Percentiles rank a stretch among this genome's conserved stretches.
Evolutionary conservation across 306 rosid species (phyloP).

Genomic region (Vigna reflexopilosa): DNA sequence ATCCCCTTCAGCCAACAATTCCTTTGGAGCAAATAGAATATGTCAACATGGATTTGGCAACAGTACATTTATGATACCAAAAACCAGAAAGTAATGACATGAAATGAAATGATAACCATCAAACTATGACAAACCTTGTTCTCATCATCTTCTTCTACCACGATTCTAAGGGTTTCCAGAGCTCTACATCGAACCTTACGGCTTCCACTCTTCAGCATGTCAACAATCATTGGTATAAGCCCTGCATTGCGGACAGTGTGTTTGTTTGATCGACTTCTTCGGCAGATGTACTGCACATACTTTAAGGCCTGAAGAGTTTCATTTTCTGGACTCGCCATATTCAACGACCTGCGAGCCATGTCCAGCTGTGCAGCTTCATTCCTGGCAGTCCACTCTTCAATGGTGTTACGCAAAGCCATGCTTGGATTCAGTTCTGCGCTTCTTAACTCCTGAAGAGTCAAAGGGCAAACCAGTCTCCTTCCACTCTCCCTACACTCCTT

Average conservation of each 20-base stretch:
- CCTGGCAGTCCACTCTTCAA: conserved; percentile 99
- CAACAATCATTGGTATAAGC: conserved; percentile 86
- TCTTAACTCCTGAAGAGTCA: conserved; percentile 72
- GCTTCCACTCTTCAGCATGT: conserved; percentile 80
- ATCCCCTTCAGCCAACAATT: conserved; percentile 89
- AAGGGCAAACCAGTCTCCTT: conserved; percentile 76
- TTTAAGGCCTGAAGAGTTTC: conserved; percentile 77
- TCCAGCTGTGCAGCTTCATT: conserved; percentile 97
- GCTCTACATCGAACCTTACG: conserved; percentile 85
- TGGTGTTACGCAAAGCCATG: conserved; percentile 94
- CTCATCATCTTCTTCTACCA: conserved; percentile 82
- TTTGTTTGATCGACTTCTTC: conserved; percentile 69
- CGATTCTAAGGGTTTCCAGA: conserved; percentile 81
- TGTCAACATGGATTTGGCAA: conserved; percentile 43
- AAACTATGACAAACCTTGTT: conserved; percentile 70
- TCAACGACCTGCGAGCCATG: conserved; percentile 79
- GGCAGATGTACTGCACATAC: conserved; percentile 75
- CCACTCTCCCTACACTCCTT: conserved; percentile 92
- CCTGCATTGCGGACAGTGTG: conserved; percentile 75
- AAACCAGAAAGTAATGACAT: conserved; percentile 31
- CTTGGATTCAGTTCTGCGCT: conserved; percentile 85
- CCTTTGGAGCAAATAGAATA: conserved; percentile 63
- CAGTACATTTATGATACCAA: conserved; percentile 30
- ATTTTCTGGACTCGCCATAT: conserved; percentile 69
- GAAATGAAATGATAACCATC: conserved; percentile 39